A percentile compares a stretch with the other conserved stretches of the same genome.
Conservation (phyloP, 345 rosid species). For the Eucalyptus globulus region DNA sequence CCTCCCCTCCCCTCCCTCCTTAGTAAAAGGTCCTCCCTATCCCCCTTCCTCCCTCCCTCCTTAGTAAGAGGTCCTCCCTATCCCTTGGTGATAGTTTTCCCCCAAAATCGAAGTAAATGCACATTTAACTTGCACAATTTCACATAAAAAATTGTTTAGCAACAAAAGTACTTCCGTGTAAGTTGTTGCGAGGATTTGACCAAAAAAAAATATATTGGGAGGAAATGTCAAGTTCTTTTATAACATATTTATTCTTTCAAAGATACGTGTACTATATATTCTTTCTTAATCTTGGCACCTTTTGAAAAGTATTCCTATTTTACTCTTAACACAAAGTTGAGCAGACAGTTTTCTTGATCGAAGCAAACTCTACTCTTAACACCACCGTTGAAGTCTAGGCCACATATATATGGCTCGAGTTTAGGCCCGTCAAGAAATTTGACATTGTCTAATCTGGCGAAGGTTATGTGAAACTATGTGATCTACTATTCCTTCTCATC, state of each 20-base stretch:
- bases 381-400: background rate
- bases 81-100: background rate
- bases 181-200: background rate
- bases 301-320: background rate
- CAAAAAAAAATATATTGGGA: too few species aligned
- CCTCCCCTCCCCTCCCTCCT: too few species aligned
- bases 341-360: background rate
- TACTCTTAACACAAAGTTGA: background rate
- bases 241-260: background rate
- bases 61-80: too few species aligned
- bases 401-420: background rate
- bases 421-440: background rate
- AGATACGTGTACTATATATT: background rate
- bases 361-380: background rate
- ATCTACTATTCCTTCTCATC: background rate
- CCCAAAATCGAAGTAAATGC: background rate
- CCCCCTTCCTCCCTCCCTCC: too few species aligned
- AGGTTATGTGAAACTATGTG: background rate
- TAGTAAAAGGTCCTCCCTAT: too few species aligned
- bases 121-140: background rate
- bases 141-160: background rate
- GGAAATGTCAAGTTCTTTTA: background rate
- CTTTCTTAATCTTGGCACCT: background rate
- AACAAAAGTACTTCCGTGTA: background rate
- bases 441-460: background rate